Conservation (phyloP, 163 green algal species). For the Scenedesmus sp. region DNA sequence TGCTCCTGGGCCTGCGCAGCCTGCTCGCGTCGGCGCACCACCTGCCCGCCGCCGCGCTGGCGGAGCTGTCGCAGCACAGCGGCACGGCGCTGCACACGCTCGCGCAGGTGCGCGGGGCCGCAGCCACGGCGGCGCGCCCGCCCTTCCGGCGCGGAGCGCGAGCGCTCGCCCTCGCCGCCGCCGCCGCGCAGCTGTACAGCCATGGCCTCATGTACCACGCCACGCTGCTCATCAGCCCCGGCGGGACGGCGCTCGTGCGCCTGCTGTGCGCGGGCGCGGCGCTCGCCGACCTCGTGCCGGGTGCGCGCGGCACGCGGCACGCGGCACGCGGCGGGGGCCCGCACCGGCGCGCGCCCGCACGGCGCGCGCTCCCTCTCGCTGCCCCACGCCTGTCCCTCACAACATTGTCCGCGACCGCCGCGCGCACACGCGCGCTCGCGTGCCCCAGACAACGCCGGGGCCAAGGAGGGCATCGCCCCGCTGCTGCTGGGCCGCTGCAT, state of each 20-base stretch:
- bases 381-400: neutral
- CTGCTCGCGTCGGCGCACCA: neutral
- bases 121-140: constrained; percentile 6
- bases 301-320: neutral
- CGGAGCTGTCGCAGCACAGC: constrained; percentile 36
- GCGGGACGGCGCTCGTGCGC: neutral
- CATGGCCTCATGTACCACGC: constrained; percentile 27
- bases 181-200: no score
- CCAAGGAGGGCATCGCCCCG: constrained; percentile 34
- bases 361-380: neutral
- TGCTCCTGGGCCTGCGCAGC: constrained; percentile 17
- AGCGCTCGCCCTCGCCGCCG: no score
- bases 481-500: constrained; percentile 42
- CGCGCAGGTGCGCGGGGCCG: constrained; percentile 2
- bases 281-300: constrained; percentile 4
- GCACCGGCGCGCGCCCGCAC: neutral
- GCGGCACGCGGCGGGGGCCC: no score
- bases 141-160: no score
- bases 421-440: neutral
- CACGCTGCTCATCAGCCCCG: constrained; percentile 18
- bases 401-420: neutral
- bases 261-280: constrained; percentile 4
- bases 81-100: constrained; percentile 30
- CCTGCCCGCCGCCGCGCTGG: neutral
- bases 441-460: constrained; percentile 16